Evolutionary conservation across 257 asterid genomes (phyloP).

Genomic region (Echium plantagineum): DNA sequence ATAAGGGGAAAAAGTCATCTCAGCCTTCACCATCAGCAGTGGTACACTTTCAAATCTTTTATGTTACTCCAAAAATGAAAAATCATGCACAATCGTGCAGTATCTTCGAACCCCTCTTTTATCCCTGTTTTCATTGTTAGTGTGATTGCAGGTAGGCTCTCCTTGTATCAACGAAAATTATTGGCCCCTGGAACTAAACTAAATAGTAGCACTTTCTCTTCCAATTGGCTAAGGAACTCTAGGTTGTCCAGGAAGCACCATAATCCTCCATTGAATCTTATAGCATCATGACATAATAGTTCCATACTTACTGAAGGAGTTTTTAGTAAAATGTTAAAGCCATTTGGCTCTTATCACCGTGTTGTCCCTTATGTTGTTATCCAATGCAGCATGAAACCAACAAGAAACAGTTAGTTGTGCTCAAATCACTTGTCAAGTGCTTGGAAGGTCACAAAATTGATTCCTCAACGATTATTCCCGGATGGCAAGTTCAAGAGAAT

Average conservation of each 20-base stretch:
- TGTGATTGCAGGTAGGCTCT: too few relatives aligned
- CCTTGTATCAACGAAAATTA: too few relatives aligned
- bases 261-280: too few relatives aligned
- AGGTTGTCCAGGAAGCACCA: too few relatives aligned
- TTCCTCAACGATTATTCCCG: conserved; percentile 45
- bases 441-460: conserved; percentile 53
- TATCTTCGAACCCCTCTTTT: not conserved
- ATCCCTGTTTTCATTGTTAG: not conserved
- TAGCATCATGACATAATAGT: not conserved
- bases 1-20: conserved; percentile 29
- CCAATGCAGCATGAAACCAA: conserved; percentile 53
- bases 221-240: too few relatives aligned
- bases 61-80: not conserved
- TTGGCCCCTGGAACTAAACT: too few relatives aligned
- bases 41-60: conserved; percentile 22
- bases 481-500: conserved; percentile 60
- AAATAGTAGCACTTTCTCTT: too few relatives aligned
- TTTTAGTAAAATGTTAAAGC: conserved; percentile 2
- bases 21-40: conserved; percentile 30
- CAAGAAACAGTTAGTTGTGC: conserved; percentile 38
- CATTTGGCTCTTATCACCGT: not conserved
- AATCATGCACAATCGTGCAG: not conserved
- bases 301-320: not conserved
- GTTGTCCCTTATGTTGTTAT: conserved; percentile 4
- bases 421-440: conserved; percentile 46